These are phyloP conservation scores for Populus ilicifolia DNA, from an alignment of 345 rosid genomes.

Conservation along the genomic window DNA sequence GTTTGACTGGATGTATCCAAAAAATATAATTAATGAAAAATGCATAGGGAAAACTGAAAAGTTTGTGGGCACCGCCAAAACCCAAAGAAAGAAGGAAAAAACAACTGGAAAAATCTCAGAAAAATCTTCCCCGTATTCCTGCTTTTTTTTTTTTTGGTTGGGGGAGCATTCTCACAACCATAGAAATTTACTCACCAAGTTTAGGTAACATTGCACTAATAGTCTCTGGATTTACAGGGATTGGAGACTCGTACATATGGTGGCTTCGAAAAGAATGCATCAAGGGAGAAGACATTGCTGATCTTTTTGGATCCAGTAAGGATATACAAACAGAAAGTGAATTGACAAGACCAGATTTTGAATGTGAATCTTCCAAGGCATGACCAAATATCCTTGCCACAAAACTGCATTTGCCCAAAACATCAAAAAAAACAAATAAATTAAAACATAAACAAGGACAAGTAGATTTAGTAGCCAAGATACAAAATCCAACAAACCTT, in stretches of 20 bases:
- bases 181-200: constrained; percentile 55
- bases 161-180: background rate
- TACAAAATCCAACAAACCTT: constrained; percentile 45
- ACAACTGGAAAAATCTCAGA: background rate
- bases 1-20: background rate
- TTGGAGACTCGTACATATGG: constrained; percentile 71
- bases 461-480: background rate
- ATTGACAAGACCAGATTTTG: constrained; percentile 85
- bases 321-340: constrained; percentile 96
- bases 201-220: constrained; percentile 90
- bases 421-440: background rate
- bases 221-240: constrained; percentile 78
- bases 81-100: too few relatives aligned
- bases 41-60: background rate
- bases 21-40: background rate
- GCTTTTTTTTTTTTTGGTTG: background rate
- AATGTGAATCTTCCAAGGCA: constrained; percentile 88
- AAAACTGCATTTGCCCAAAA: constrained; percentile 48
- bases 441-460: background rate
- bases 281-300: constrained; percentile 59
- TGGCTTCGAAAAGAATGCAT: constrained; percentile 77
- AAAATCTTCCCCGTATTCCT: background rate
- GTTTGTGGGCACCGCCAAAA: background rate
- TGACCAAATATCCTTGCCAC: constrained; percentile 87
- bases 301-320: constrained; percentile 86